Conservation (phyloP, 2,329 filamentous ascomycete species). For the Neocatenulostroma microsporum region DNA sequence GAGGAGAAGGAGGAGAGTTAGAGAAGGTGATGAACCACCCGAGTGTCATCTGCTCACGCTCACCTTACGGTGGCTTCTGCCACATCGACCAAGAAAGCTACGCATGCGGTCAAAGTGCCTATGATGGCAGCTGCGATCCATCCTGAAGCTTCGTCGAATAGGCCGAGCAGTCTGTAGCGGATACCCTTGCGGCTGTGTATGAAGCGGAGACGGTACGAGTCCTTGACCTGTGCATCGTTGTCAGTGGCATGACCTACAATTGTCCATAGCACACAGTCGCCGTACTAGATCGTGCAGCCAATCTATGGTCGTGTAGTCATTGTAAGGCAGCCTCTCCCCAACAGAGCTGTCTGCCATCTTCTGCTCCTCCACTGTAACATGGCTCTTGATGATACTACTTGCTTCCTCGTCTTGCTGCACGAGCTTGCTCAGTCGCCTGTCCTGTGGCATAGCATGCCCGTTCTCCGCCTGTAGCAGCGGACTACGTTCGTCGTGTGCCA, state of each 20-base stretch:
- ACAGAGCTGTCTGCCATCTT: conserved; percentile 39
- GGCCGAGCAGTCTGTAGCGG: conserved; percentile 32
- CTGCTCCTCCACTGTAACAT: conserved; percentile 43
- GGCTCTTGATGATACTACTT: conserved; percentile 36
- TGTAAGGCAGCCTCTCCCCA: conserved; percentile 52
- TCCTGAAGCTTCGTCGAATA: conserved; percentile 46
- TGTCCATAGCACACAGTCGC: neutral
- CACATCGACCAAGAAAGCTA: conserved; percentile 51
- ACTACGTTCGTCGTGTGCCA: conserved; percentile 5
- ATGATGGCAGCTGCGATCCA: conserved; percentile 51
- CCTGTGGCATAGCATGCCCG: neutral
- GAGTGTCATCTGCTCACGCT: too few species aligned
- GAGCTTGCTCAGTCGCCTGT: conserved; percentile 28
- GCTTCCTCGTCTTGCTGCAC: conserved; percentile 34
- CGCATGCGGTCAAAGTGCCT: conserved; percentile 47
- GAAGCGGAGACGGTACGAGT: conserved; percentile 46
- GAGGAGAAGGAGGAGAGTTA: too few species aligned
- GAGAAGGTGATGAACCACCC: too few species aligned
- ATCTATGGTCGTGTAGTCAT: conserved; percentile 56
- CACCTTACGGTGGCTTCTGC: conserved; percentile 47
- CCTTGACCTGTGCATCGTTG: conserved; percentile 40
- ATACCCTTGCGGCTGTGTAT: conserved; percentile 39
- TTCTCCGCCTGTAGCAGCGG: conserved; percentile 5
- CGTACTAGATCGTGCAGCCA: conserved; percentile 52
- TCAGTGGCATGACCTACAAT: too few species aligned